Base-by-base conservation (phyloP, 2,329 filamentous ascomycete genomes). In the Gnomoniopsis sp. region DNA sequence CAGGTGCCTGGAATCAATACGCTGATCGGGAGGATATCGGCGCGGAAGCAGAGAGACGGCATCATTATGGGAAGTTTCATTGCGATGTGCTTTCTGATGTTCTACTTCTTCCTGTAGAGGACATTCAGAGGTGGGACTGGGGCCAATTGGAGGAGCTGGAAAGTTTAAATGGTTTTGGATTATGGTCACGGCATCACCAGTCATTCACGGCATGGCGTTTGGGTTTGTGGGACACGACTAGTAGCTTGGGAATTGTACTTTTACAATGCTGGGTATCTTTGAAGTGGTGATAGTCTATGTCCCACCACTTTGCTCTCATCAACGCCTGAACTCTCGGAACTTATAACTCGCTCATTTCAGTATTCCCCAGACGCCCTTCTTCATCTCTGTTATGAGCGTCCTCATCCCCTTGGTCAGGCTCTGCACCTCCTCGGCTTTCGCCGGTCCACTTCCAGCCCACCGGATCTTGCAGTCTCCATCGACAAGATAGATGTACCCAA, bases 1-100 rank as follows among this genome's bases (percentile, higher is more conserved):
- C 89, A 96, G 71, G 89, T 99, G 17, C 95, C 95, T 0, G 95
- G 95, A 1, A 87, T 99, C 67, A 99, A 98, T 74, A 87, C 87
- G 53, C 77, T 99, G 69, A 98, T 99, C 67, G 86, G 87, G 53
- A 89, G 91, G 75, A 99, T 99, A 74, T 93, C 93, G 54, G 88
- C 91, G 59, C 96, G 96, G 80, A 96, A 96, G 83, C 86, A 93
- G 72, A 87, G 95, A 67, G 95, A 99, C 74, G 93, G 93, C 33
- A 88, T 99, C 65, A 96, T 99, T 64, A 83, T 99, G 78, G 95
- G 91, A 19, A 79, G 81, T 49, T 96, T 99, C 69, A 92, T 99
- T 68, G 93, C 92, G 0, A 83, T 96, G 66, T 98, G 95, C 76
- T 96, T 96, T 70, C 75, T 98, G 67, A 76, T 96, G 76, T 83